A percentile compares a stretch with the other conserved stretches of the same genome.
Conservation (phyloP, 306 rosid species). For the Biancaea sappan region DNA sequence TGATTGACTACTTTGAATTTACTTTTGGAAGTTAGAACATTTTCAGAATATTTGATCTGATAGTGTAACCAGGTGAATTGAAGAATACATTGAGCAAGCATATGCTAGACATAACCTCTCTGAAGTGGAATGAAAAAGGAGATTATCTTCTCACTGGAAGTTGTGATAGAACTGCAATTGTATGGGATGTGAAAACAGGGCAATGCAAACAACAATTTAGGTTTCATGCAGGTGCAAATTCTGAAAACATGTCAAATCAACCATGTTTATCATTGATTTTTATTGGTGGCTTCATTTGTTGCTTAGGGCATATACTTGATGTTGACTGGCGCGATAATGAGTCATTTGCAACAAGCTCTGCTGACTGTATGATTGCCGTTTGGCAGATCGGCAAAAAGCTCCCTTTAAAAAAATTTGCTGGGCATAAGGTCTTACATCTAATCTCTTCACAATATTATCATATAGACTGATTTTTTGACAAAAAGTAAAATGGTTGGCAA, state of each 20-base stretch:
- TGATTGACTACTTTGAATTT: too few relatives aligned
- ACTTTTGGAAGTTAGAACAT: conserved; percentile 1
- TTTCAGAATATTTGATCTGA: conserved; percentile 21
- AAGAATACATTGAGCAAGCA: conserved; percentile 82
- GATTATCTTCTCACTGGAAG: conserved; percentile 97
- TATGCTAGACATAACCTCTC: conserved; percentile 86
- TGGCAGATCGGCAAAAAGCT: conserved; percentile 84
- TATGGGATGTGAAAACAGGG: conserved; percentile 91
- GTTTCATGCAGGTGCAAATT: conserved; percentile 74
- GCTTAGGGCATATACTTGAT: conserved; percentile 92
- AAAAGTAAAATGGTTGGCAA: conserved; percentile 9
- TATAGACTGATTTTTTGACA: conserved; percentile 13
- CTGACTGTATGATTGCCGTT: conserved; percentile 83
- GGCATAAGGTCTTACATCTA: conserved; percentile 70
- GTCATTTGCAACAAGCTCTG: conserved; percentile 88
- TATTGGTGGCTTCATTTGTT: conserved; percentile 34
- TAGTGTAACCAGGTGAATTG: conserved; percentile 66
- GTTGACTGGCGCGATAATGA: conserved; percentile 94
- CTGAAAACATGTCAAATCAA: not conserved
- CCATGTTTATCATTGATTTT: conserved; percentile 1
- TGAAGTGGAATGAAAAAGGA: conserved; percentile 95
- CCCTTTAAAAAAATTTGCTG: conserved; percentile 76
- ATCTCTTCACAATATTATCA: conserved; percentile 1
- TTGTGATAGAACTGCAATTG: conserved; percentile 92
- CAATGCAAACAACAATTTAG: conserved; percentile 93